Evolutionary conservation across 129 eudicot genomes (phyloP), one percentile per base, ranked within the genome.

Genomic region (Sambucus nigra): DNA sequence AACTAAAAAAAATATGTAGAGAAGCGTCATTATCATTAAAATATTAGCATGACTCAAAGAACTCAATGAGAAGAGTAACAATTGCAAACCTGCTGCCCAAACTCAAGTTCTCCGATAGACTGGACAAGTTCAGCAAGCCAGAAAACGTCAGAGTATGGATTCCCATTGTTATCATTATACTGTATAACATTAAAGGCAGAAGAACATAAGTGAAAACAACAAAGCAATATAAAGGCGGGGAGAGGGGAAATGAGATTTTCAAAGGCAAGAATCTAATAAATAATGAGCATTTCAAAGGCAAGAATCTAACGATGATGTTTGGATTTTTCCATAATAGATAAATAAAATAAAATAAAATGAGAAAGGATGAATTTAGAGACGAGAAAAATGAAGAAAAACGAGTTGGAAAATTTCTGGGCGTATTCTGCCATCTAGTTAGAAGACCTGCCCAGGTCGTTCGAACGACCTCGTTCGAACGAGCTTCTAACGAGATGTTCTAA

Each of bases 91-190:
- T 89, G 95, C 28, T 57, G 83, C 27, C 94, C 95, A 68, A 85
- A 85, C 65, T 91, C 98, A 64, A 91, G 94, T 60, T 85, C 98
- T 23, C 98, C 98, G 60, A 86, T 69, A 20, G 98, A 72, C 61
- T 85, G 94, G 53, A 91, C 91, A 55, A 91, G 65, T 28, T 95
- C 93, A 72, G 95, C 87, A 53, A 91, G 83, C 98, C 95, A 91
- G 61, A 63, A 91, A 15, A 91, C 98, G 60, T 91, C 98, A 54
- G 94, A 85, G 60, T 71, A 91, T 48, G 84, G 73, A 64, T 85
- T 91, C 63, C 98, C 95, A 24, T 68, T 81, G 72, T 91, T 91
- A 66, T 91, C 98, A 72, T 91, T 91, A 75, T 81, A 91, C 98
- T 89, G 71, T 23, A 70, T 13, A 67, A 69, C 29, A 40, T 21